Percentiles rank a stretch among this genome's conserved stretches.
Evolutionary conservation across 176 grass and related monocot genomes (phyloP).

Genomic region (Zizania latifolia): DNA sequence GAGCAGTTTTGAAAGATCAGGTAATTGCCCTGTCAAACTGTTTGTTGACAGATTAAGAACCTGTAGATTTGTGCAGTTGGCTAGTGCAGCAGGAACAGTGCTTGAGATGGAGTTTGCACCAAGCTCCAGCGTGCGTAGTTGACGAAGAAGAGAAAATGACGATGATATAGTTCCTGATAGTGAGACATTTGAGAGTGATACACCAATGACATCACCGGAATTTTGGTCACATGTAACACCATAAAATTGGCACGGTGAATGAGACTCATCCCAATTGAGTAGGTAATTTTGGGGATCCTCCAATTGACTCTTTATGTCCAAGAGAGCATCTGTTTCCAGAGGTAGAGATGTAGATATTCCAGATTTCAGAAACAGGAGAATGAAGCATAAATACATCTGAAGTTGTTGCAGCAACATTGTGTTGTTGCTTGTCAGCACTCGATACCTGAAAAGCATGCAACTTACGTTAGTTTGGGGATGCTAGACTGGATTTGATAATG

Average conservation of each 20-base stretch:
- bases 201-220: constrained; percentile 48
- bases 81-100: constrained; percentile 46
- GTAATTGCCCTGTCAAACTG: constrained; percentile 56
- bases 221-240: constrained; percentile 58
- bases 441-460: constrained; percentile 35
- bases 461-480: constrained; percentile 10
- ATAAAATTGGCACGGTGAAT: constrained; percentile 55
- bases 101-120: constrained; percentile 69
- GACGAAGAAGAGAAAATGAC: constrained; percentile 57
- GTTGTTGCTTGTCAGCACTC: background rate
- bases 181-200: constrained; percentile 66
- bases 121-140: constrained; percentile 52
- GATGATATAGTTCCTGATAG: constrained; percentile 74
- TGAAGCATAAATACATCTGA: constrained; percentile 46
- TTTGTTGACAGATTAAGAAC: constrained; percentile 83
- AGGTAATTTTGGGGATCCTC: constrained; percentile 70
- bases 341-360: constrained; percentile 36
- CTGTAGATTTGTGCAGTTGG: constrained; percentile 65
- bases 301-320: constrained; percentile 58
- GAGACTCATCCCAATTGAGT: constrained; percentile 51
- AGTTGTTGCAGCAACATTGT: constrained; percentile 39
- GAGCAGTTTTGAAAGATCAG: constrained; percentile 61
- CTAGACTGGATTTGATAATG: background rate
- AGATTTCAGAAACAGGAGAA: constrained; percentile 30
- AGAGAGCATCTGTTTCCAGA: constrained; percentile 53